Conservation (phyloP, 2,329 filamentous ascomycete genomes). For the Diplodia sapinea region DNA sequence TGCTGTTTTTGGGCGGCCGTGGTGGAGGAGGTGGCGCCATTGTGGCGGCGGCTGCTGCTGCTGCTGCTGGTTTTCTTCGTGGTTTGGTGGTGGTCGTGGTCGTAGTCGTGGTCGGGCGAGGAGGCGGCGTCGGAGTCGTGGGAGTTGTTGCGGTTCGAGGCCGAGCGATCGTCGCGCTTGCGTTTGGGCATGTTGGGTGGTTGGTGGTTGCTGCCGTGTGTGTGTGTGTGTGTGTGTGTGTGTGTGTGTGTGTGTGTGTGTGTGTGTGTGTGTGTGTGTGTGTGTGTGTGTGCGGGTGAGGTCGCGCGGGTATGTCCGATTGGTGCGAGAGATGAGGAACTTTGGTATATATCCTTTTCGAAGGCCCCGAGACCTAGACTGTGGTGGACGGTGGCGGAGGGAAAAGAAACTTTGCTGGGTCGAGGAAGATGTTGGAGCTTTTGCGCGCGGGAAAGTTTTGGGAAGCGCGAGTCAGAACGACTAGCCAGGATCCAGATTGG, state of each 20-base stretch:
- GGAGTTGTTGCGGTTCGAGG: constrained; percentile 3
- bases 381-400: neutral
- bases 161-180: constrained; percentile 39
- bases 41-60: no score
- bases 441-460: constrained; percentile 17
- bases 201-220: no score
- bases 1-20: no score
- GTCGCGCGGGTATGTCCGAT: neutral
- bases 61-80: constrained; percentile 42
- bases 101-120: constrained; percentile 14
- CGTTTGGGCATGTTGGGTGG: constrained; percentile 42
- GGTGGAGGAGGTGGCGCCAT: constrained; percentile 32
- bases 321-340: neutral
- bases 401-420: neutral
- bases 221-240: no score
- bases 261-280: no score
- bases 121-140: constrained; percentile 10
- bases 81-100: no score
- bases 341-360: neutral
- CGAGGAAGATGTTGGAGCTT: neutral
- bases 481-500: neutral
- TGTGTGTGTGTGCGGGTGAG: neutral
- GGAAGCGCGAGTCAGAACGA: neutral
- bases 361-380: neutral
- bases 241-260: no score